Conservation (phyloP, 345 rosid species). For the Gossypium bickii region DNA sequence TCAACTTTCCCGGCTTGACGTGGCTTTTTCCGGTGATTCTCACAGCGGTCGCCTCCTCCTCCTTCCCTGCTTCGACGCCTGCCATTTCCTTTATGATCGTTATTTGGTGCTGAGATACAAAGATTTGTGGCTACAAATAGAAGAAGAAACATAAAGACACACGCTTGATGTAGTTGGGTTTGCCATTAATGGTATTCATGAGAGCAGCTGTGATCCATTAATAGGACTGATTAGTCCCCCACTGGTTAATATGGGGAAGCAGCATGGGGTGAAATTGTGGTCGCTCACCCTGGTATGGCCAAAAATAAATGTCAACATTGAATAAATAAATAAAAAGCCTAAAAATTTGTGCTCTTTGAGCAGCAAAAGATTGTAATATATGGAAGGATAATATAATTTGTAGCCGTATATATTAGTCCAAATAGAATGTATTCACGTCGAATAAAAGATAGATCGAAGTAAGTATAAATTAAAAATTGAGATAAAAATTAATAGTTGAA, state of each 20-base stretch:
- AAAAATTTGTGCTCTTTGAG: neutral
- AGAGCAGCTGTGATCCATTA: conserved; percentile 45
- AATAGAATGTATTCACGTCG: too few species aligned
- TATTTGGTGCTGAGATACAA: neutral
- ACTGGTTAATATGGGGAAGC: neutral
- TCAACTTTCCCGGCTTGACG: conserved; percentile 52
- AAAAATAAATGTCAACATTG: conserved; percentile 1
- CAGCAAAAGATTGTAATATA: neutral
- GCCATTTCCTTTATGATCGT: conserved; percentile 24
- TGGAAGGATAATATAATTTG: too few species aligned
- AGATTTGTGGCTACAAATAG: neutral
- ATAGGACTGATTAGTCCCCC: neutral
- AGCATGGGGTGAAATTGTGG: too few species aligned
- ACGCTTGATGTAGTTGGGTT: conserved; percentile 34
- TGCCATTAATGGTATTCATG: conserved; percentile 49
- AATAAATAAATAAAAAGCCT: neutral
- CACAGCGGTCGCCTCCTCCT: conserved; percentile 27
- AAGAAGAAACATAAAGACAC: conserved; percentile 5
- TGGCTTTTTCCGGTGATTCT: conserved; percentile 41
- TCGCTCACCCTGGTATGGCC: too few species aligned
- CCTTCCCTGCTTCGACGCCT: neutral
- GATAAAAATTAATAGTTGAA: too few species aligned
- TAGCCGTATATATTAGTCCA: too few species aligned
- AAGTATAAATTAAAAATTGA: too few species aligned
- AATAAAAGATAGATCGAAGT: too few species aligned